Conservation (phyloP, 75 land plant species). For the Picea sitchensis region DNA sequence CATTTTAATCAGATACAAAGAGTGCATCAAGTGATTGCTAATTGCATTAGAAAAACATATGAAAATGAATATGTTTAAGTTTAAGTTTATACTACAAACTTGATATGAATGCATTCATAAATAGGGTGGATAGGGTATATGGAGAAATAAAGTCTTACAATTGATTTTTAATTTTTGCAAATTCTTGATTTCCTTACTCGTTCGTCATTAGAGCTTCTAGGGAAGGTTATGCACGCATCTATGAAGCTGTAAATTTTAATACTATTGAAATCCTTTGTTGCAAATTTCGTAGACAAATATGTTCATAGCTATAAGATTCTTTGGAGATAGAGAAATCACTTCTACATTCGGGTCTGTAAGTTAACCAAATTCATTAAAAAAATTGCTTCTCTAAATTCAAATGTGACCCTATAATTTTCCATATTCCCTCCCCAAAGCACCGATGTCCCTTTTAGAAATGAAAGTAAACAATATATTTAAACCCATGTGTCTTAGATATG, state of each 20-base stretch:
- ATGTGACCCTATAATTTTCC: neutral
- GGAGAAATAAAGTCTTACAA: no score
- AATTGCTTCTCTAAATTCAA: neutral
- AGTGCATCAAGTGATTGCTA: no score
- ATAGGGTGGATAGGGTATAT: no score
- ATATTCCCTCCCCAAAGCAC: neutral
- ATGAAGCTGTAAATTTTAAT: slow-evolving; percentile 70
- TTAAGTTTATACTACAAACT: no score
- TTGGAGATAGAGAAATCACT: slow-evolving; percentile 57
- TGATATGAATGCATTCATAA: no score
- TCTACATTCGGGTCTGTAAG: slow-evolving; percentile 65
- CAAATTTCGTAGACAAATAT: slow-evolving; percentile 69
- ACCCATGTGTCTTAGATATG: no score
- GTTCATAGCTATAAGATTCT: slow-evolving; percentile 61
- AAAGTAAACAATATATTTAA: no score
- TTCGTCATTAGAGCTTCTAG: slow-evolving; percentile 62
- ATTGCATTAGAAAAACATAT: no score
- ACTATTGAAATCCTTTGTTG: slow-evolving; percentile 65
- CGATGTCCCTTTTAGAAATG: neutral
- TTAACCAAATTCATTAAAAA: neutral
- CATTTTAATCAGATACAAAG: no score
- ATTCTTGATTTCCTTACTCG: slow-evolving; percentile 53
- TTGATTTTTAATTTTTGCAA: no score
- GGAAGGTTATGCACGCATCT: slow-evolving; percentile 67
- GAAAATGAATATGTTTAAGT: no score